These are phyloP conservation scores for Penicillium cataractarum DNA, from an alignment of 495 filamentous ascomycete genomes.

Conservation along the genomic window DNA sequence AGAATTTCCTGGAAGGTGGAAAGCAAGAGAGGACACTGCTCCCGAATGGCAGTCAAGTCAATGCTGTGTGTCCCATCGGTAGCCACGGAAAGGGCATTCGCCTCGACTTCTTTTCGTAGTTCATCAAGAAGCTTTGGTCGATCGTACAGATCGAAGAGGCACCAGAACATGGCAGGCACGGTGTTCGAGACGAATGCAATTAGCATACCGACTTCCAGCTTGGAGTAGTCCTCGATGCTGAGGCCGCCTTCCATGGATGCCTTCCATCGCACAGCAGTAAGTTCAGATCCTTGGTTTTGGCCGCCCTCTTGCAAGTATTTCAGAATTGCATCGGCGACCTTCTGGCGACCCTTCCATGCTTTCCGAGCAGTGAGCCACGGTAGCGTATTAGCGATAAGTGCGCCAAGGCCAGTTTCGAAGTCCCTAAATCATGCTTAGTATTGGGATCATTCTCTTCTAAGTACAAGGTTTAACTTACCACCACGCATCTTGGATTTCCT, in stretches of 20 bases:
- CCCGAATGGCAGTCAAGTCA: conserved; percentile 40
- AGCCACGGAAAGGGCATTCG: conserved; percentile 22
- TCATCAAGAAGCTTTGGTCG: conserved; percentile 41
- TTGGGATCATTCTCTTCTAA: background rate
- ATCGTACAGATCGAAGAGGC: conserved; percentile 44
- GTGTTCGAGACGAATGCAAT: conserved; percentile 52
- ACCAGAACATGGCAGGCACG: conserved; percentile 50
- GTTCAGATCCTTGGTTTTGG: conserved; percentile 36
- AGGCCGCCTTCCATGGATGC: conserved; percentile 33
- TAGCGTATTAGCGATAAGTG: conserved; percentile 34
- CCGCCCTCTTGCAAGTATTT: conserved; percentile 42
- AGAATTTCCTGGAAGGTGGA: conserved; percentile 47
- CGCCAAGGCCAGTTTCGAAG: conserved; percentile 45
- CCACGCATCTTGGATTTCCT: conserved; percentile 42
- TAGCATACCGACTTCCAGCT: conserved; percentile 39
- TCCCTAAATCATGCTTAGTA: conserved; percentile 34
- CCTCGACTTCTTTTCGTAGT: conserved; percentile 37
- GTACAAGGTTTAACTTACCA: conserved; percentile 36
- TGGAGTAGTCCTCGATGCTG: conserved; percentile 44
- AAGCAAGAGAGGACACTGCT: conserved; percentile 40
- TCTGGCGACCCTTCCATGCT: conserved; percentile 40
- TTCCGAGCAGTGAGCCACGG: conserved; percentile 48
- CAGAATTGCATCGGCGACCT: conserved; percentile 41
- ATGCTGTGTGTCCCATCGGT: conserved; percentile 26
- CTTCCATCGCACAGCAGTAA: conserved; percentile 37